Percentiles rank a stretch among this genome's conserved stretches.
phyloP scores from a whole-genome alignment of 805 yeast genomes.

The Lipomyces yamanashiensis region DNA sequence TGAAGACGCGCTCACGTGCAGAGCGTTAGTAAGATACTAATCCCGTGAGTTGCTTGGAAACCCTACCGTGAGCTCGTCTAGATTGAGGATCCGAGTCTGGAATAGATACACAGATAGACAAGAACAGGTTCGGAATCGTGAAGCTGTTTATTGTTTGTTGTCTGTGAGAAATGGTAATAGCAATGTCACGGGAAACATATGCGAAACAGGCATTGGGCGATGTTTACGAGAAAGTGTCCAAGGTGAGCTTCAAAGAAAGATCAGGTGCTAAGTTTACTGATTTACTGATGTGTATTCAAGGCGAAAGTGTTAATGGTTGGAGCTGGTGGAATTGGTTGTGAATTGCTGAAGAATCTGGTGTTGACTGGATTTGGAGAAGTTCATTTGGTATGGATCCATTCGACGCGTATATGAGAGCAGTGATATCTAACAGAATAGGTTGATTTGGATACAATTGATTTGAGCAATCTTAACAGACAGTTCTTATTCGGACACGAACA shows the following conservation, averaged over 20 bases:
- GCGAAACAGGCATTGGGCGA: slow-evolving; percentile 9
- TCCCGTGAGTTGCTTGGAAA: not conserved
- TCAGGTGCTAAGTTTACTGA: not conserved
- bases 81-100: not conserved
- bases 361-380: slow-evolving; percentile 83
- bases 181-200: slow-evolving; percentile 8
- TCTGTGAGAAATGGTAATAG: not conserved
- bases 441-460: slow-evolving; percentile 94
- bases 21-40: not conserved
- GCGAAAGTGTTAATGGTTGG: slow-evolving; percentile 76
- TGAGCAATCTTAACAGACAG: slow-evolving; percentile 90
- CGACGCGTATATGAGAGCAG: not conserved
- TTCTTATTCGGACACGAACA: slow-evolving; percentile 88
- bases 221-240: slow-evolving; percentile 1
- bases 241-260: not conserved
- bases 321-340: slow-evolving; percentile 98
- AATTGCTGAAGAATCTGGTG: slow-evolving; percentile 77
- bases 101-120: not conserved
- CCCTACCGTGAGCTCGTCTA: not conserved
- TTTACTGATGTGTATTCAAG: slow-evolving; percentile 2
- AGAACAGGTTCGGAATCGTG: not conserved
- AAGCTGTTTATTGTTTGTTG: not conserved
- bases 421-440: slow-evolving; percentile 43
- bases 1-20: slow-evolving; percentile 5
- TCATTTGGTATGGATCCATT: slow-evolving; percentile 59